Evolutionary conservation across 164 flowering plant species (phyloP).

Genomic region (Annona squamosa): DNA sequence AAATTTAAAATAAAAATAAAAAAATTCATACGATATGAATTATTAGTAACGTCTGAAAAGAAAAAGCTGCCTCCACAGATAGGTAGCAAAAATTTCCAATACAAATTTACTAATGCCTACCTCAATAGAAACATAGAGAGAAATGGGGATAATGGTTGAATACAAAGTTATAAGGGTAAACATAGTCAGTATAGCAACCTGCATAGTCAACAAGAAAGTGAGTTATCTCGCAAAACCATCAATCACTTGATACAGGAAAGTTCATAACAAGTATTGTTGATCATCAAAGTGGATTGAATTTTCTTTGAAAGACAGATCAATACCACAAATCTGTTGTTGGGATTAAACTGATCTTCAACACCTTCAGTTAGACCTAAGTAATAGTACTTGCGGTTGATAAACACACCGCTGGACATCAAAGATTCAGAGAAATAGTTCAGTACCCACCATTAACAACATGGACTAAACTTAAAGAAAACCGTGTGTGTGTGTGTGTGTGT

Average conservation of each 20-base stretch:
- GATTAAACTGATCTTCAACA: conserved; percentile 64
- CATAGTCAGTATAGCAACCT: conserved; percentile 73
- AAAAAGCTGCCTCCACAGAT: background rate
- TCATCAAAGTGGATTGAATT: background rate
- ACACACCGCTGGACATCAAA: conserved; percentile 55
- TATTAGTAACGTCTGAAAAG: background rate
- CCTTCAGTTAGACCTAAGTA: conserved; percentile 49
- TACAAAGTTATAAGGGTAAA: conserved; percentile 88
- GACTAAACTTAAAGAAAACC: background rate
- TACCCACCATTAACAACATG: background rate
- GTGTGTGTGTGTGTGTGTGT: no score
- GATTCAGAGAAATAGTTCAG: background rate
- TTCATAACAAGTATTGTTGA: background rate
- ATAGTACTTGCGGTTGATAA: conserved; percentile 56
- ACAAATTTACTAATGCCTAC: conserved; percentile 24
- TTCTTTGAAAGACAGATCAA: conserved; percentile 8
- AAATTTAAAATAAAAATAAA: conserved; percentile 2
- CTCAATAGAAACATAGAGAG: conserved; percentile 97
- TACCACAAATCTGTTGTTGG: conserved; percentile 77
- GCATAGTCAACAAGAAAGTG: conserved; percentile 5
- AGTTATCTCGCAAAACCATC: background rate
- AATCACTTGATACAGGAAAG: background rate
- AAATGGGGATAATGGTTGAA: conserved; percentile 93
- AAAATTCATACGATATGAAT: background rate
- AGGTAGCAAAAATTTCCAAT: background rate